A percentile compares a stretch with the other conserved stretches of the same genome.
Conservation (phyloP, 768 basidiomycete species). For the Suillus ampliporus region DNA sequence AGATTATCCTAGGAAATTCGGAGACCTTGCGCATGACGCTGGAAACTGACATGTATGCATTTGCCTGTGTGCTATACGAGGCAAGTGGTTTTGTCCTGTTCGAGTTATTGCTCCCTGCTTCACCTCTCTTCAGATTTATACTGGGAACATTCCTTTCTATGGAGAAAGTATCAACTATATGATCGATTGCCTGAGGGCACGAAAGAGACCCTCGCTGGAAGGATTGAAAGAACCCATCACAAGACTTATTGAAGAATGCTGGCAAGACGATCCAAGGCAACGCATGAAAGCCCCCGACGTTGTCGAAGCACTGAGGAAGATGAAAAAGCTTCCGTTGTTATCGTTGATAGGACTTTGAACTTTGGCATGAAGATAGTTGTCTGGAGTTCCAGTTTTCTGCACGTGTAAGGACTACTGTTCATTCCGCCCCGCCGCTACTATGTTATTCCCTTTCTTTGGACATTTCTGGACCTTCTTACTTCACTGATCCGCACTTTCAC, state of each 20-base stretch:
- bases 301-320: neutral
- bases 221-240: conserved; percentile 5
- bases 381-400: neutral
- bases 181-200: neutral
- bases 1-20: conserved; percentile 17
- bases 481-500: no score
- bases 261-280: neutral
- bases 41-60: conserved; percentile 31
- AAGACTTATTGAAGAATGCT: conserved; percentile 8
- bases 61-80: conserved; percentile 39
- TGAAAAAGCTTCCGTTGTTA: neutral
- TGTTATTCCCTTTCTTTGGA: no score
- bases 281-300: conserved; percentile 1
- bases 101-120: neutral
- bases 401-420: no score
- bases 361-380: neutral
- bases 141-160: neutral
- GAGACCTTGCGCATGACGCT: conserved; percentile 16
- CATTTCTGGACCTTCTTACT: no score
- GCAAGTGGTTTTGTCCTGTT: conserved; percentile 15
- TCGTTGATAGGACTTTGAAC: neutral
- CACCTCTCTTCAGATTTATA: conserved; percentile 6
- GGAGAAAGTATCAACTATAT: conserved; percentile 3
- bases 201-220: neutral
- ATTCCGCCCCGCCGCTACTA: no score